Base-by-base conservation (phyloP, 1,284 basidiomycete species). In the Microbotryum intermedium region DNA sequence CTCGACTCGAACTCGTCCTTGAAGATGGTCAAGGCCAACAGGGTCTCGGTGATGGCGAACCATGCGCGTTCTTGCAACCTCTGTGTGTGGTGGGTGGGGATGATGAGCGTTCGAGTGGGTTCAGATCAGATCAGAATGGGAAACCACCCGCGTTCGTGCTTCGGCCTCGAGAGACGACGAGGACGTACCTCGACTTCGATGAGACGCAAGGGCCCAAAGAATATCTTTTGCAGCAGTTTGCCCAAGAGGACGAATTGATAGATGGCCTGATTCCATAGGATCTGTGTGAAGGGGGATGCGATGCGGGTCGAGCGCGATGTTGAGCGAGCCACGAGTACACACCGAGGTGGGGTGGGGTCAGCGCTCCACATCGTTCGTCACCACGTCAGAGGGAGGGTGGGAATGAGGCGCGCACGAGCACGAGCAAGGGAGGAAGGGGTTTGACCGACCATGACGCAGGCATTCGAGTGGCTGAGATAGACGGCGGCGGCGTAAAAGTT, bases 31-130 rank as follows among this genome's bases (percentile, higher is more conserved):
- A 97, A 87, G 3, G 94, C 94, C 51, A 98, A 79, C 45, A 98
- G 79, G 7, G 90, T 93, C 74, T 98, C 94, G 1, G 93, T 97
- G 57, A 97, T 83, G 75, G 95, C 95, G 78, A 94, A 93, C 94
- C 95, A 97, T 48, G 90, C 81, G 63, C 90, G 82, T 73, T 98
- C 94, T 75, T 95, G 95, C 1, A 98, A 79, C 50, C 93, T 87
- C 90, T 93, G 58, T n/a, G 10, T 23, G 42, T 30, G 29, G 6
- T 10, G 13, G 34, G 6, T 39, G 11, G 34, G 34, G 11, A n/a
- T n/a, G n/a, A n/a, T n/a, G n/a, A n/a, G n/a, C n/a, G n/a, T n/a
- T n/a, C 11, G 34, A 60, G 28, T n/a, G 46, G 42, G 50, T 55
- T 50, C 4, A 29, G 52, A 29, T 26, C 39, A 47, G 26, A 20